phyloP scores from a whole-genome alignment of 192 early-diverging fungal species.

The Backusella circina region DNA sequence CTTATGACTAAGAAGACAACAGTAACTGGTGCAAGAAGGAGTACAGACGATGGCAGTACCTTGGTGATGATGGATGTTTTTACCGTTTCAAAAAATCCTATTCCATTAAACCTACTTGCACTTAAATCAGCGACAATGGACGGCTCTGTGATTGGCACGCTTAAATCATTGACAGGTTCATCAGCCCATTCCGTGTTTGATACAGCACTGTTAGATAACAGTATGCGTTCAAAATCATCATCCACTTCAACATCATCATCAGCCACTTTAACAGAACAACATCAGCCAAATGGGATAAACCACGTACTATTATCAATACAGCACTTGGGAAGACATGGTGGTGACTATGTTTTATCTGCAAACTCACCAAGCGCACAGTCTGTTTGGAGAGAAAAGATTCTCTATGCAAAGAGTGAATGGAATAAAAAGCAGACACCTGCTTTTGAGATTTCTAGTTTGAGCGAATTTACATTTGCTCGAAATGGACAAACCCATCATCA shows the following conservation, averaged over 20 bases:
- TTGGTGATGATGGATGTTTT: constrained; percentile 27
- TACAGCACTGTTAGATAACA: background rate
- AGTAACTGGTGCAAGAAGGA: constrained; percentile 10
- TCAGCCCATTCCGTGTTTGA: background rate
- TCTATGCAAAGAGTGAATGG: constrained; percentile 42
- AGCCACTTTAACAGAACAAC: constrained; percentile 12
- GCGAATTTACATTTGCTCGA: constrained; percentile 40
- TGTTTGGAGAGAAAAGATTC: constrained; percentile 82
- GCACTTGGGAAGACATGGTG: constrained; percentile 71
- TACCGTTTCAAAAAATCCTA: constrained; percentile 64
- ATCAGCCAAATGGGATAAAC: constrained; percentile 29
- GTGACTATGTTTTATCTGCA: constrained; percentile 64
- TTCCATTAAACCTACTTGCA: constrained; percentile 71
- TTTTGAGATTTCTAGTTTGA: constrained; percentile 46
- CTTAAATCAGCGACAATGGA: background rate
- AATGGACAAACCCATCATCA: constrained; percentile 23
- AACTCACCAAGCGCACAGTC: constrained; percentile 9
- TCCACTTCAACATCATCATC: background rate
- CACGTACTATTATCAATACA: constrained; percentile 57
- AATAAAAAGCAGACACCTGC: constrained; percentile 24
- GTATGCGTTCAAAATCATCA: background rate
- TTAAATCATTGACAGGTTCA: background rate
- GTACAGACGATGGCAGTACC: background rate
- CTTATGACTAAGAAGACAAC: constrained; percentile 65
- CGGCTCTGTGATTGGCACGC: background rate